Evolutionary conservation across 2,329 filamentous ascomycete species (phyloP).

Genomic region (Aspergillus ustus): DNA sequence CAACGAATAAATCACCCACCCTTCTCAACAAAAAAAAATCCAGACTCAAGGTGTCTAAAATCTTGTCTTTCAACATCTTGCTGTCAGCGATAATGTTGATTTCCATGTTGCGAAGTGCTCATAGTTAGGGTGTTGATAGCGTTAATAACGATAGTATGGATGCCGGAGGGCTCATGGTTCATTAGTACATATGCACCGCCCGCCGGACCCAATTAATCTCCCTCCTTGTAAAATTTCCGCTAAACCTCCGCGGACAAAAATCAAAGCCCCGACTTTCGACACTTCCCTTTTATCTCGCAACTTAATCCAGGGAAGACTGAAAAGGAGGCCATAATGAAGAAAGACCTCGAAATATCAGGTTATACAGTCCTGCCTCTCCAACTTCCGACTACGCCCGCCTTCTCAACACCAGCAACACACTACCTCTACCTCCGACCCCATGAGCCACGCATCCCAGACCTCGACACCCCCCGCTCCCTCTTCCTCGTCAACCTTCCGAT

Average conservation of each 20-base stretch:
- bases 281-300: neutral
- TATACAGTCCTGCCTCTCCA: constrained; percentile 73
- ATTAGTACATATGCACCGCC: too few relatives aligned
- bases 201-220: constrained; percentile 7
- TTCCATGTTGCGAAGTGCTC: neutral
- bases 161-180: neutral
- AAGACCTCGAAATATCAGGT: constrained; percentile 55
- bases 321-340: constrained; percentile 39
- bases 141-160: neutral
- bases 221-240: constrained; percentile 10
- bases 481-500: constrained; percentile 90
- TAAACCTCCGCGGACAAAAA: constrained; percentile 11
- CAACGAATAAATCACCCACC: too few relatives aligned
- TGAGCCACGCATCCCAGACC: constrained; percentile 74
- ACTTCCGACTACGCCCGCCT: constrained; percentile 67
- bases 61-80: neutral
- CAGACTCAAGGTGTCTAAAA: neutral
- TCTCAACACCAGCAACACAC: constrained; percentile 68
- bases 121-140: neutral
- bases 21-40: neutral
- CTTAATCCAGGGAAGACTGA: neutral
- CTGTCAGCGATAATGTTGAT: constrained; percentile 2
- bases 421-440: constrained; percentile 87
- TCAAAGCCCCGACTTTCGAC: neutral
- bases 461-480: constrained; percentile 75